These are phyloP conservation scores for Hericium rajendrae DNA, from an alignment of 768 basidiomycete genomes.

Conservation along the genomic window DNA sequence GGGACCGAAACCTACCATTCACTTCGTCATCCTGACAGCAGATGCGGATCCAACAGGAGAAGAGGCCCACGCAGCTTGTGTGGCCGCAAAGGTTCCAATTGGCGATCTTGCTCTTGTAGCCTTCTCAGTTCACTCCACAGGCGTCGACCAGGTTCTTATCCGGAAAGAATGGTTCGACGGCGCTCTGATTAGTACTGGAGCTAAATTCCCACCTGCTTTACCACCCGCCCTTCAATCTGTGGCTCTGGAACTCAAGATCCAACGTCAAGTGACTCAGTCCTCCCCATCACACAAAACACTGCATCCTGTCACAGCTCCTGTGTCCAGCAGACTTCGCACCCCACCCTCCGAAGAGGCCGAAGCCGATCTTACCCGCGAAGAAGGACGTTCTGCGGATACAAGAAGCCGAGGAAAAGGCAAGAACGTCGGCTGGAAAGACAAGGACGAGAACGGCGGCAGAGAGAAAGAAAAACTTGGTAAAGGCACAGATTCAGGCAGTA, in stretches of 20 bases:
- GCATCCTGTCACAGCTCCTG: constrained; percentile 18
- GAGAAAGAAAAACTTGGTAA: constrained; percentile 34
- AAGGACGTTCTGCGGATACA: constrained; percentile 37
- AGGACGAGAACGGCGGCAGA: constrained; percentile 21
- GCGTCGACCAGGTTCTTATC: constrained; percentile 82
- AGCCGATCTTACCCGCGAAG: constrained; percentile 52
- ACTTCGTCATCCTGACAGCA: constrained; percentile 80
- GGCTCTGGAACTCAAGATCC: constrained; percentile 15
- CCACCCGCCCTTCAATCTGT: constrained; percentile 16
- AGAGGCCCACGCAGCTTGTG: constrained; percentile 75
- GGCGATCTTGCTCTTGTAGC: constrained; percentile 76
- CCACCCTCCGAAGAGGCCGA: constrained; percentile 73
- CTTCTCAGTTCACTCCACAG: constrained; percentile 83
- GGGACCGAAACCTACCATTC: constrained; percentile 78
- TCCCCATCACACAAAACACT: background rate
- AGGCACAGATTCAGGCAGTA: constrained; percentile 19
- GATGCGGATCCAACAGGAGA: constrained; percentile 77
- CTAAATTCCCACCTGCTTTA: constrained; percentile 52
- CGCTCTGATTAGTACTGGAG: constrained; percentile 44
- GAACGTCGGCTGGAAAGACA: constrained; percentile 56
- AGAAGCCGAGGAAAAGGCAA: constrained; percentile 51
- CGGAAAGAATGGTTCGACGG: constrained; percentile 77
- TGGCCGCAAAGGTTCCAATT: constrained; percentile 68
- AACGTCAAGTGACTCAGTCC: constrained; percentile 12
- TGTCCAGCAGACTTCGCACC: constrained; percentile 39